Conservation (phyloP, 2,329 filamentous ascomycete species). For the Chalara sp. region DNA sequence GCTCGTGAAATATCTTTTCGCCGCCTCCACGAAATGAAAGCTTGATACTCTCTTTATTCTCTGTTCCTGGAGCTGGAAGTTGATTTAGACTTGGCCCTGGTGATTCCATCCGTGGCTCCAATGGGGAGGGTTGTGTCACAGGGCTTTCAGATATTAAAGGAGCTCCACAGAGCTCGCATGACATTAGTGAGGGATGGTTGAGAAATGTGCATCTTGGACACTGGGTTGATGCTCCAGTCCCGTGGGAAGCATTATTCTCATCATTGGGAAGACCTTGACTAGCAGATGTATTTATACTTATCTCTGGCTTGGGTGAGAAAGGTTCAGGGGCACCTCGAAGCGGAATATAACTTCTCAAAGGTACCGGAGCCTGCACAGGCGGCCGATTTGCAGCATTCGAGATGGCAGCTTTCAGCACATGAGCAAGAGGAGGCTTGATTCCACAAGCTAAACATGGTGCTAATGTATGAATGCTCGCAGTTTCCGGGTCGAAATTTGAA, state of each 20-base stretch:
- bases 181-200: conserved; percentile 79
- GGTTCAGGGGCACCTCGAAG: conserved; percentile 18
- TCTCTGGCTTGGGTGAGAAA: conserved; percentile 18
- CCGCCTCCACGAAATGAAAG: conserved; percentile 87
- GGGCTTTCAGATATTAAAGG: conserved; percentile 54
- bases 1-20: conserved; percentile 83
- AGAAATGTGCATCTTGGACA: conserved; percentile 91
- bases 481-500: conserved; percentile 83
- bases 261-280: neutral
- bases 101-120: conserved; percentile 56
- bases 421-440: conserved; percentile 79
- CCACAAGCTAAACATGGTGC: conserved; percentile 89
- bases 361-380: conserved; percentile 19
- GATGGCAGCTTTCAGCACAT: conserved; percentile 82
- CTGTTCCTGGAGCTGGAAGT: conserved; percentile 32
- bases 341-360: conserved; percentile 22
- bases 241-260: conserved; percentile 14
- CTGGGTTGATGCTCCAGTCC: conserved; percentile 39
- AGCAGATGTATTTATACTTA: conserved; percentile 8
- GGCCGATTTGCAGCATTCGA: conserved; percentile 58
- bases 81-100: conserved; percentile 61
- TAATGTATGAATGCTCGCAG: conserved; percentile 71
- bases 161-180: conserved; percentile 88
- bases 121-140: conserved; percentile 22
- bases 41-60: conserved; percentile 72